Evolutionary conservation across 352 stramenopile species (phyloP).

Genomic region (Globisporangium spiculum): DNA sequence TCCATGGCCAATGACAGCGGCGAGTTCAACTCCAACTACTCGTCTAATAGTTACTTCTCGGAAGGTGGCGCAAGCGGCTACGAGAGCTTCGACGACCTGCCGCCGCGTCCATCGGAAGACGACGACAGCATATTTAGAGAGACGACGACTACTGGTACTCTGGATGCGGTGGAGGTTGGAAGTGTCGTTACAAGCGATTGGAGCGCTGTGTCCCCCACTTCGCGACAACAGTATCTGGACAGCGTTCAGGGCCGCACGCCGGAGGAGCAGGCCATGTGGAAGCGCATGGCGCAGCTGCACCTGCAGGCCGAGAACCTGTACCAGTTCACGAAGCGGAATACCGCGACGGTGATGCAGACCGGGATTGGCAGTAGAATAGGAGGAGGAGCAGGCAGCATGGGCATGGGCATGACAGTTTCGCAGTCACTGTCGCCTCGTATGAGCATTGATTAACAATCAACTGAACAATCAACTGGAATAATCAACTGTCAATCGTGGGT

Average conservation of each 20-base stretch:
- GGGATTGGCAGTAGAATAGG: neutral
- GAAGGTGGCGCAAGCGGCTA: neutral
- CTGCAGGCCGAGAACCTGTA: conserved; percentile 12
- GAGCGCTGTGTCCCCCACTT: neutral
- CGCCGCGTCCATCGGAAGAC: conserved; percentile 4
- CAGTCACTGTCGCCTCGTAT: conserved; percentile 1
- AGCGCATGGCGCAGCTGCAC: conserved; percentile 13
- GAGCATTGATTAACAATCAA: conserved; percentile 8
- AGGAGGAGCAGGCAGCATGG: neutral
- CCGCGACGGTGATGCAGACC: conserved; percentile 1
- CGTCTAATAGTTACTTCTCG: neutral
- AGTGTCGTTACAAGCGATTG: conserved; percentile 3
- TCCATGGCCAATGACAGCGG: neutral
- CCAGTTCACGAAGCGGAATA: conserved; percentile 18
- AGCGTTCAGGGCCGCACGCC: conserved; percentile 6
- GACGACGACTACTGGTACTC: neutral
- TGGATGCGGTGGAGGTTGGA: neutral
- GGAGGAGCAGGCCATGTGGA: conserved; percentile 17
- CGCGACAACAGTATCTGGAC: conserved; percentile 11
- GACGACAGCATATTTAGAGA: neutral
- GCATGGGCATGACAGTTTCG: too few species aligned
- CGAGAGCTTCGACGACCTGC: conserved; percentile 1
- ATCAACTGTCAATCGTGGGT: too few species aligned
- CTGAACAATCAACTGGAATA: too few species aligned
- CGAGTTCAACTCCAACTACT: neutral